Evolutionary conservation across 2,329 filamentous ascomycete species (phyloP).

Genomic region (Zymoseptoria brevis): DNA sequence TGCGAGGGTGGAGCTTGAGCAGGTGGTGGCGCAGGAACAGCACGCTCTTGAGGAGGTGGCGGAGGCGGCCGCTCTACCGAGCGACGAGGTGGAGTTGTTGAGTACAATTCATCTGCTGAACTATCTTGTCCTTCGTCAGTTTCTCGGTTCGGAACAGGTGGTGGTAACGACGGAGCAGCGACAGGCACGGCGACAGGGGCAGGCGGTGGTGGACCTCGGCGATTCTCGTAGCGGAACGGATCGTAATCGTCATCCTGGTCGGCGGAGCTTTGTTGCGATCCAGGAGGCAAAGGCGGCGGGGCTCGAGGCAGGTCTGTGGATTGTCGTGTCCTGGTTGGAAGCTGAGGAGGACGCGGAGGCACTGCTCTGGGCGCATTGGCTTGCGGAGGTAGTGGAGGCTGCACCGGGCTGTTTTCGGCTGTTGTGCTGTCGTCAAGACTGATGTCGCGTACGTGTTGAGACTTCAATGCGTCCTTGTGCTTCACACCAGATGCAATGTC

Average conservation of each 20-base stretch:
- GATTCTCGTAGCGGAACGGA: slow-evolving; percentile 47
- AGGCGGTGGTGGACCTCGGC: slow-evolving; percentile 20
- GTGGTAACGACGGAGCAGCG: slow-evolving; percentile 28
- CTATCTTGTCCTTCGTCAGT: slow-evolving; percentile 31
- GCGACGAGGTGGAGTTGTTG: slow-evolving; percentile 33
- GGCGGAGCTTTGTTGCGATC: slow-evolving; percentile 28
- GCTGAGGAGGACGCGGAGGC: slow-evolving; percentile 51
- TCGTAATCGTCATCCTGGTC: slow-evolving; percentile 58
- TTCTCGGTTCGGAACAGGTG: slow-evolving; percentile 19
- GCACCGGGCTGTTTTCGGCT: slow-evolving; percentile 46
- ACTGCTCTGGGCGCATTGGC: slow-evolving; percentile 37
- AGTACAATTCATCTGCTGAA: slow-evolving; percentile 40
- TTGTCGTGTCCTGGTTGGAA: slow-evolving; percentile 42
- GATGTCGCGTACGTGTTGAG: slow-evolving; percentile 62
- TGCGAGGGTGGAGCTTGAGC: slow-evolving; percentile 23
- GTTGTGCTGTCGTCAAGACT: slow-evolving; percentile 61
- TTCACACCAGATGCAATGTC: slow-evolving; percentile 92
- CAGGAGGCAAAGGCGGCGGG: slow-evolving; percentile 54
- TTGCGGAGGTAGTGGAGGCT: slow-evolving; percentile 28
- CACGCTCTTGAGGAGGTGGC: slow-evolving; percentile 33
- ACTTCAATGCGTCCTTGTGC: slow-evolving; percentile 85
- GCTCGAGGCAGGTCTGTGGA: slow-evolving; percentile 65
- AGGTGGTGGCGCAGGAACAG: slow-evolving; percentile 39
- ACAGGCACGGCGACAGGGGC: slow-evolving; percentile 27
- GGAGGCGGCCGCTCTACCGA: slow-evolving; percentile 30